Conservation (phyloP, 352 stramenopile genomes). For the Pythium chondricola region DNA sequence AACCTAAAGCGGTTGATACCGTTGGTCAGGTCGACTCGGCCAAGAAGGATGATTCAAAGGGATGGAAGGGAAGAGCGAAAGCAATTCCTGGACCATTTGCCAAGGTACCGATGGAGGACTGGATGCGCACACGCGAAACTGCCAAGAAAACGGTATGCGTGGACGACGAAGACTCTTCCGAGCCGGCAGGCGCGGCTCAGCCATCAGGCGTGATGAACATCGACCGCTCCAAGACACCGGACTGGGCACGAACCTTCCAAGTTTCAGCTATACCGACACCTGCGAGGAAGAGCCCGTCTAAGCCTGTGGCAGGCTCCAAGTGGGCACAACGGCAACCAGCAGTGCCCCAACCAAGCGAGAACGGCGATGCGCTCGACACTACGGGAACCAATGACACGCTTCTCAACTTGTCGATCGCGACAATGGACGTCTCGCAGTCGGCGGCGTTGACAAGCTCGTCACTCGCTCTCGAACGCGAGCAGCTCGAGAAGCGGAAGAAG, state of each 20-base stretch:
- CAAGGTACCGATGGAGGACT: conserved; percentile 57
- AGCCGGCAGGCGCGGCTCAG: conserved; percentile 6
- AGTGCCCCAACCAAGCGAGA: neutral
- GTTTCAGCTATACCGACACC: conserved; percentile 2
- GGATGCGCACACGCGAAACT: conserved; percentile 60
- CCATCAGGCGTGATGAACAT: conserved; percentile 19
- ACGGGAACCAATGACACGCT: neutral
- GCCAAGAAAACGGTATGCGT: conserved; percentile 41
- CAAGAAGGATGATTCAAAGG: conserved; percentile 3
- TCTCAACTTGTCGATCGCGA: conserved; percentile 11
- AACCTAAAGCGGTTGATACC: conserved; percentile 1
- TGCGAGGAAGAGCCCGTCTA: conserved; percentile 15
- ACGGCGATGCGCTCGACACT: neutral
- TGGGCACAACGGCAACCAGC: conserved; percentile 8
- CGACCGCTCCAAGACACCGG: conserved; percentile 51
- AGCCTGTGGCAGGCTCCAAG: conserved; percentile 1
- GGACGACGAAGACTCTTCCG: conserved; percentile 4
- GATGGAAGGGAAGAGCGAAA: conserved; percentile 45
- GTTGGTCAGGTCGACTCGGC: neutral
- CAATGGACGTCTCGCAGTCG: conserved; percentile 26
- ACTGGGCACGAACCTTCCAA: conserved; percentile 44
- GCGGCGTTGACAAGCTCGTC: conserved; percentile 31
- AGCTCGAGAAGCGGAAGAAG: conserved; percentile 62
- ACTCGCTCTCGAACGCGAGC: conserved; percentile 58
- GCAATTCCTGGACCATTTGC: conserved; percentile 43